Conservation (phyloP, 2,329 filamentous ascomycete species). For the Pseudogymnoascus sp. region DNA sequence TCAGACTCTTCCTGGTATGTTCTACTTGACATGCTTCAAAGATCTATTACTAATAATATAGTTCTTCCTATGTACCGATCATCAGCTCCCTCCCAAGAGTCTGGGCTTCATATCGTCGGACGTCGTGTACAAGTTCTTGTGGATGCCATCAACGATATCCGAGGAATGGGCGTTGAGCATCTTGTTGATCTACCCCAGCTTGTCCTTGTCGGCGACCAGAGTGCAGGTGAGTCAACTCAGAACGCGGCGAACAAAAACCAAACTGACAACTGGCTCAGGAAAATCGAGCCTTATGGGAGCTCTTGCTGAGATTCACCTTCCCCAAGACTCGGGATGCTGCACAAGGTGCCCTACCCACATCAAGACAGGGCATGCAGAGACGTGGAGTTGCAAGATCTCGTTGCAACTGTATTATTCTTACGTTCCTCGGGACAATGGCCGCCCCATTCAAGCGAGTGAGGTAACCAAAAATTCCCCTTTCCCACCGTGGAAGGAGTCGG, state of each 20-base stretch:
- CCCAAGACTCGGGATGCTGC: slow-evolving; percentile 63
- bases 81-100: slow-evolving; percentile 24
- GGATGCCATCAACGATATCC: slow-evolving; percentile 58
- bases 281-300: slow-evolving; percentile 64
- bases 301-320: slow-evolving; percentile 62
- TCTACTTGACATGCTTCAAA: neutral
- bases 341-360: slow-evolving; percentile 79
- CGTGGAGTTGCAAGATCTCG: slow-evolving; percentile 63
- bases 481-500: slow-evolving; percentile 54
- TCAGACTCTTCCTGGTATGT: slow-evolving; percentile 3
- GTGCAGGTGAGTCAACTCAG: slow-evolving; percentile 42
- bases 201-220: slow-evolving; percentile 78
- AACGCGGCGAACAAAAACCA: neutral
- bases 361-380: slow-evolving; percentile 39
- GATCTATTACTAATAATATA: neutral
- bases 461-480: slow-evolving; percentile 41
- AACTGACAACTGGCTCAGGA: slow-evolving; percentile 27
- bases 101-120: slow-evolving; percentile 47
- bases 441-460: neutral
- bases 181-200: slow-evolving; percentile 64
- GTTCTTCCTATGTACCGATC: neutral
- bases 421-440: slow-evolving; percentile 25
- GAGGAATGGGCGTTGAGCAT: slow-evolving; percentile 64
- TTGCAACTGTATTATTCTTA: slow-evolving; percentile 60
- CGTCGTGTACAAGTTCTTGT: slow-evolving; percentile 58